A percentile compares a stretch with the other conserved stretches of the same genome.
These are phyloP conservation scores for Fusarium marasasianum DNA, from an alignment of 2,329 filamentous ascomycete genomes.

Conservation along the genomic window DNA sequence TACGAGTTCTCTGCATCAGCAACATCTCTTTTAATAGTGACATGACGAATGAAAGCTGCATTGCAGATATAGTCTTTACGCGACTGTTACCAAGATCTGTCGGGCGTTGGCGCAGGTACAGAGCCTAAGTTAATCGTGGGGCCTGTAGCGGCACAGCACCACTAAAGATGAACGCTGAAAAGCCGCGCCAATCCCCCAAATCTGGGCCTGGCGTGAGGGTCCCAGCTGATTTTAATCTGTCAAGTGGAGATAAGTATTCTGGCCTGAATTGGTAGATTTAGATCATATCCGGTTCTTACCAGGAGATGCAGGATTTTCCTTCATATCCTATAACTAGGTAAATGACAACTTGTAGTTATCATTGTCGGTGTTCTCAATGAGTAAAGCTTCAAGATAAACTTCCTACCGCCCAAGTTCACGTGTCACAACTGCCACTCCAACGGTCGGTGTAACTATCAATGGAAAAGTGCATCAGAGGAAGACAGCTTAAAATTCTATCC, in stretches of 20 bases:
- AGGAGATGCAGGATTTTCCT: no score
- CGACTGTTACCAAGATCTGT: neutral
- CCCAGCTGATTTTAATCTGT: neutral
- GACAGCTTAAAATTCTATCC: no score
- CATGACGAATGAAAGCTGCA: neutral
- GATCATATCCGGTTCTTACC: no score
- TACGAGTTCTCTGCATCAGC: rapidly evolving
- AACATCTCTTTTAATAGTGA: rapidly evolving
- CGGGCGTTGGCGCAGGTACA: neutral
- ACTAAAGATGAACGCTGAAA: neutral
- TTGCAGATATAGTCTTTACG: no score
- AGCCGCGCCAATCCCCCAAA: neutral
- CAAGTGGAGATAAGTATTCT: no score
- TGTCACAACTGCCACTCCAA: neutral
- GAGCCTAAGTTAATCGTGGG: neutral
- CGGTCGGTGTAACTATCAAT: neutral
- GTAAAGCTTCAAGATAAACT: neutral
- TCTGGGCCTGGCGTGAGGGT: neutral
- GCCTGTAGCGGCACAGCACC: neutral
- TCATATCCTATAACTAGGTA: neutral
- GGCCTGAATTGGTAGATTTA: neutral
- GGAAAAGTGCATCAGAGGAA: neutral
- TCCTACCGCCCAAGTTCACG: rapidly evolving
- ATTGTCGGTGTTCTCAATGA: neutral
- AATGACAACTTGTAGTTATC: neutral